phyloP scores from a whole-genome alignment of 2,329 filamentous ascomycete genomes.

The Beauveria bassiana region DNA sequence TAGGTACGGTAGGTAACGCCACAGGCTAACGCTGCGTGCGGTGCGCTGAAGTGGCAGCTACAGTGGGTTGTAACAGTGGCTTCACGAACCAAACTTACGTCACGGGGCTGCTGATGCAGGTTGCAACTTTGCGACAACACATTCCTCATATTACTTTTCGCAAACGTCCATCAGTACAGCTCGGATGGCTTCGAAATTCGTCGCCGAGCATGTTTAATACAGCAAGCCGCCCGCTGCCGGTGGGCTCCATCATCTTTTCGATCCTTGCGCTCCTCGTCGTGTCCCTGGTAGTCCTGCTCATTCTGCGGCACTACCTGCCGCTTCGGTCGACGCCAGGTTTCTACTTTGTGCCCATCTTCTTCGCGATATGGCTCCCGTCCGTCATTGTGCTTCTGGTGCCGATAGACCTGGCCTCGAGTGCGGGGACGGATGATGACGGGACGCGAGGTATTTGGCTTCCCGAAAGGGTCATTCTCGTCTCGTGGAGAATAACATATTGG shows the following conservation, averaged over 20 bases:
- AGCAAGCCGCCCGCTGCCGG: constrained; percentile 49
- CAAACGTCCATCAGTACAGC: neutral
- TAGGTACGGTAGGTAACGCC: no score
- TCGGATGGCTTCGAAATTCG: constrained; percentile 2
- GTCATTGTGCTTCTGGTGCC: constrained; percentile 88
- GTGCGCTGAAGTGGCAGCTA: neutral
- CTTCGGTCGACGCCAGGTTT: constrained; percentile 86
- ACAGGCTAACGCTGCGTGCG: neutral
- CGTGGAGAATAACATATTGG: constrained; percentile 96
- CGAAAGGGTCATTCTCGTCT: constrained; percentile 67
- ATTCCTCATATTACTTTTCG: neutral
- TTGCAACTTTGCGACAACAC: constrained; percentile 4
- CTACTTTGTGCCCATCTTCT: constrained; percentile 85
- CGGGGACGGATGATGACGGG: constrained; percentile 61
- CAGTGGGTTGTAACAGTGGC: neutral
- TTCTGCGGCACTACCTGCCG: constrained; percentile 84
- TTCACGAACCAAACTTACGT: neutral
- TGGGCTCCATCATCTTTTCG: constrained; percentile 75
- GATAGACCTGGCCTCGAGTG: constrained; percentile 87
- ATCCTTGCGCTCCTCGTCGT: constrained; percentile 64
- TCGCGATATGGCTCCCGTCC: constrained; percentile 87
- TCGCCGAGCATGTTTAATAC: constrained; percentile 42
- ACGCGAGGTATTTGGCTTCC: constrained; percentile 83
- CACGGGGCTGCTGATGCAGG: neutral
- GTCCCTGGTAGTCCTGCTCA: constrained; percentile 68